These are phyloP conservation scores for Choanephora cucurbitarum DNA, from an alignment of 371 early-diverging fungal genomes.

Conservation along the genomic window DNA sequence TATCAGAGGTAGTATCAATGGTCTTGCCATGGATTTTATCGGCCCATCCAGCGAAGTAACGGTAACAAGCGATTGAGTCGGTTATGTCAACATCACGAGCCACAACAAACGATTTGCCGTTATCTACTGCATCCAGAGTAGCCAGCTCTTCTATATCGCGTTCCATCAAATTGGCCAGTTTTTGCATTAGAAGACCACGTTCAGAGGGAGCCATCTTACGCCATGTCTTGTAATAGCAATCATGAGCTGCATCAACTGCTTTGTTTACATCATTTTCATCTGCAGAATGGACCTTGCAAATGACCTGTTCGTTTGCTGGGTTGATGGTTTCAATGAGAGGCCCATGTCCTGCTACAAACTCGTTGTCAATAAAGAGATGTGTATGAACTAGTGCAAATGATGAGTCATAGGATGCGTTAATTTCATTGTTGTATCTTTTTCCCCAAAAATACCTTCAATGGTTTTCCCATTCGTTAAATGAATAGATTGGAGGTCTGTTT, in stretches of 20 bases:
- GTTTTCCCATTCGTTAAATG: conserved; percentile 22
- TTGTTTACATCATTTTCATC: conserved; percentile 70
- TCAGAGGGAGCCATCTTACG: conserved; percentile 59
- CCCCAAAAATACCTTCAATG: conserved; percentile 26
- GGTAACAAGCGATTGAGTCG: conserved; percentile 66
- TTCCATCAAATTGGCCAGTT: conserved; percentile 77
- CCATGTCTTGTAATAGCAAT: conserved; percentile 72
- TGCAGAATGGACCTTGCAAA: conserved; percentile 76
- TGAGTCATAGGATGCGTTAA: too few species aligned
- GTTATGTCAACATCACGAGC: conserved; percentile 68
- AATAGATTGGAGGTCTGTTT: conserved; percentile 29
- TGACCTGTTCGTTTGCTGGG: conserved; percentile 72
- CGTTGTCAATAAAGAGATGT: conserved; percentile 73
- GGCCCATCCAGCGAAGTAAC: conserved; percentile 84
- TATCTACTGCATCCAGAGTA: conserved; percentile 79
- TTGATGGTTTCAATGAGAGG: conserved; percentile 60
- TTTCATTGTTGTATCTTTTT: too few species aligned
- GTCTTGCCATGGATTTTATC: conserved; percentile 37
- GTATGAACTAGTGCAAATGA: conserved; percentile 36
- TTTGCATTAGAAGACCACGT: conserved; percentile 44
- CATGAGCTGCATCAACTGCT: conserved; percentile 75
- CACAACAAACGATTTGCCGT: conserved; percentile 78
- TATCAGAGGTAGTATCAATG: conserved; percentile 54
- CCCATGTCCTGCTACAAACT: conserved; percentile 69
- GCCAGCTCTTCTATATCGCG: conserved; percentile 72